Evolutionary conservation across 1,284 basidiomycete species (phyloP), one percentile per base, ranked within the genome.

Genomic region (Ustilago loliicola): DNA sequence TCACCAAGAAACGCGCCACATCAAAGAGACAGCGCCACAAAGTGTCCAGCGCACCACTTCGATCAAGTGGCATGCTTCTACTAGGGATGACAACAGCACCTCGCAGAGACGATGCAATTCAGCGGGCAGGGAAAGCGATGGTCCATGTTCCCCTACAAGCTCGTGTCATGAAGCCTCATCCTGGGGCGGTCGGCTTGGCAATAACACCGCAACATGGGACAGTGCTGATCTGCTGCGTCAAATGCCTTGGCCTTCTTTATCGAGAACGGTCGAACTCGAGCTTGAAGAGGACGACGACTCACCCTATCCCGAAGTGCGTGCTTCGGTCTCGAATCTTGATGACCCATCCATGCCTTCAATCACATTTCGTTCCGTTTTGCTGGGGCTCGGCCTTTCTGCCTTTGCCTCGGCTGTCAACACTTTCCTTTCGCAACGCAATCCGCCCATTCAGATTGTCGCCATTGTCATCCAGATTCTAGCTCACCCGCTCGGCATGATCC

Each of bases 281-380:
- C 51, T 64, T 2, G 72, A 79, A 59, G 60, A 64, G 19, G 79
- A 83, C 25, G 80, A 83, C 13, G 82, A 85, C 48, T 83, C 81
- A 30, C 81, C 81, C 0, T 85, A 83, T 42, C 62, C 73, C 0
- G 82, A 85, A 68, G 83, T 85, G 32, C 79, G 82, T 1, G 80
- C 83, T 2, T 72, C 84, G 4, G 80, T 84, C 6, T 79, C 80
- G 13, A 84, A 84, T 50, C 61, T 83, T 23, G 84, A 85, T 53
- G 84, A 85, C 52, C 76, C 79, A 0, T 36, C 56, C 9, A 81
- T 82, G 77, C 83, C 83, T 7, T 66, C 72, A 25, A 72, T 83
- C 63, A 84, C 84, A 0, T 72, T 85, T 56, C 80, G 84, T 17
- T 74, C 80, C 2, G 63, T 81, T 48, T 34, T 83, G 52, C 70